Evolutionary conservation across 305 asterid species (phyloP), one percentile per base, ranked within the genome.

Genomic region (Fraxinus nigra): DNA sequence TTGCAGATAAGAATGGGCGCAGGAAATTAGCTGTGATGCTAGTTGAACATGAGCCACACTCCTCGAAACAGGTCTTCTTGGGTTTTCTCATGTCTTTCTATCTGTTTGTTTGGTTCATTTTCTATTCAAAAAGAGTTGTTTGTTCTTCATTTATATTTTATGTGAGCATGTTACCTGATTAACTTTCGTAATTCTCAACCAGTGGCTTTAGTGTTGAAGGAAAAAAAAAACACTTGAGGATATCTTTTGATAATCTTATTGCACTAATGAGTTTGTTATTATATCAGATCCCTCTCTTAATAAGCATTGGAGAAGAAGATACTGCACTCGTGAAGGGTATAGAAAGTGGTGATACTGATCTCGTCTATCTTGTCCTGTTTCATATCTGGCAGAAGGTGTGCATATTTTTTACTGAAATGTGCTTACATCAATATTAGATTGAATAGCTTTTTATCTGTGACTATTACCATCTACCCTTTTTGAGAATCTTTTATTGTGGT

Each of bases 271-370:
- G 34, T 51, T 72, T 81, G 56, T 72, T 46, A 22, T 79, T 78
- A 35, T 82, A 16, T 83, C 93, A 96, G 99, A 95, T 96, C 81
- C 99, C 99, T 85, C 94, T 96, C 81, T 85, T 96, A 91, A 85
- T 96, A 78, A 94, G 99, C 94, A 96, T 94, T 82, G 98, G 95
- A 85, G 98, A 96, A 90, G 99, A 94, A 89, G 97, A 91, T 85
- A 90, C 90, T 70, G 98, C 99, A 81, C 97, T 96, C 10, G 30
- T 81, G 81, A 96, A 96, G 92, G 93, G 98, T 67, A 87, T 90
- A 46, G 98, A 96, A 90, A 90, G 97, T 78, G 98, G 99, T 78
- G 99, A 96, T 85, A 96, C 98, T 20, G 99, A 96, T 92, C 98
- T 96, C 54, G 95, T 94, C 63, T 96, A 94, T 86, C 99, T 96